Percentiles rank a stretch among this genome's conserved stretches.
Conservation (phyloP, 805 yeast genomes). For the Yarrowia divulgata region DNA sequence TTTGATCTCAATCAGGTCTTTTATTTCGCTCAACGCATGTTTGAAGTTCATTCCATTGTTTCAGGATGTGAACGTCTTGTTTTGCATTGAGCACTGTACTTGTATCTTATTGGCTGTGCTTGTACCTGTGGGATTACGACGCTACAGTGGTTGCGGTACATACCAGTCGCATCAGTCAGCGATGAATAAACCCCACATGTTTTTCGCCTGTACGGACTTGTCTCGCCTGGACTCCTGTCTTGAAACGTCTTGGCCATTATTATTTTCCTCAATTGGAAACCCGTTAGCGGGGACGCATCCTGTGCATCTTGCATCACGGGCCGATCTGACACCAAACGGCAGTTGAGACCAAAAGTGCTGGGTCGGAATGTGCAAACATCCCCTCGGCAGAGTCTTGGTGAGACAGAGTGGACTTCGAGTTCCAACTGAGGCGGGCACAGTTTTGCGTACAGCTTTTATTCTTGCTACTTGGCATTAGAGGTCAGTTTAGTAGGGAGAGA, state of each 20-base stretch:
- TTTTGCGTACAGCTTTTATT: too few relatives aligned
- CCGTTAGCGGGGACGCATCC: conserved; percentile 15
- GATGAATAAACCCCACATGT: neutral
- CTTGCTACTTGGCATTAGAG: too few relatives aligned
- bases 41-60: conserved; percentile 2
- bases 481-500: too few relatives aligned
- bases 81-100: neutral
- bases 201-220: neutral
- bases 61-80: neutral
- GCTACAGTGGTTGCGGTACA: too few relatives aligned
- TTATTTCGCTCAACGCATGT: neutral
- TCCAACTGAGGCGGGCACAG: too few relatives aligned
- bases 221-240: conserved; percentile 12
- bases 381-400: too few relatives aligned
- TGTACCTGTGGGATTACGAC: too few relatives aligned
- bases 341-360: neutral
- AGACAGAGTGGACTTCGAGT: too few relatives aligned
- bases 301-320: conserved; percentile 11
- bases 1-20: neutral
- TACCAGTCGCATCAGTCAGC: neutral
- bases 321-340: conserved; percentile 7
- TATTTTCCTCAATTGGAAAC: neutral
- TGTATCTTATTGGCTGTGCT: too few relatives aligned
- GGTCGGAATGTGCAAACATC: neutral
- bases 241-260: neutral